Evolutionary conservation across 176 grass and related monocot species (phyloP).

Genomic region (Coix lacrymajobi): DNA sequence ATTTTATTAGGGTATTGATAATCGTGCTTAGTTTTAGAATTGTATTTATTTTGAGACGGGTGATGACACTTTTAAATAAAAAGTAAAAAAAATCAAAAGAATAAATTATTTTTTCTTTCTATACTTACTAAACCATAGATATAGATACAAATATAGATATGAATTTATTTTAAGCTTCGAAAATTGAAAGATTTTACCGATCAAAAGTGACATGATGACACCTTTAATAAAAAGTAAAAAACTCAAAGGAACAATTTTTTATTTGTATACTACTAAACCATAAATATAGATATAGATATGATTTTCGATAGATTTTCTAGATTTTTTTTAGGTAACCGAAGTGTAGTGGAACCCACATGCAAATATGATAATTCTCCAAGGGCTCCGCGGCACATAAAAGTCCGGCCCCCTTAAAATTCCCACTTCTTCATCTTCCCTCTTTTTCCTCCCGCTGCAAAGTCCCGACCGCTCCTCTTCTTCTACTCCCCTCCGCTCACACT

Average conservation of each 20-base stretch:
- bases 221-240: neutral
- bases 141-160: neutral
- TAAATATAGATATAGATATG: too few species aligned
- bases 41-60: too few species aligned
- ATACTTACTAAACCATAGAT: neutral
- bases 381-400: neutral
- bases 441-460: constrained; percentile 34
- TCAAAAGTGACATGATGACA: too few species aligned
- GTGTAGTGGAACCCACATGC: neutral
- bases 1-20: too few species aligned
- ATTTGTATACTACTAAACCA: neutral
- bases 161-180: too few species aligned
- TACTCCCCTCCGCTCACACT: neutral
- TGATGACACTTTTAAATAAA: neutral
- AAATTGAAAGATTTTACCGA: neutral
- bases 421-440: neutral
- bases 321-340: too few species aligned
- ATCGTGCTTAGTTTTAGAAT: too few species aligned
- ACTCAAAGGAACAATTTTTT: neutral
- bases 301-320: neutral
- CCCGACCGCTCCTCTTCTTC: constrained; percentile 3
- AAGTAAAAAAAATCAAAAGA: neutral
- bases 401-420: constrained; percentile 19
- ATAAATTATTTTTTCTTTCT: neutral
- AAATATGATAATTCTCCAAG: neutral